These are phyloP conservation scores for Curvularia verruculosa DNA, from an alignment of 2,329 filamentous ascomycete species.

Conservation along the genomic window DNA sequence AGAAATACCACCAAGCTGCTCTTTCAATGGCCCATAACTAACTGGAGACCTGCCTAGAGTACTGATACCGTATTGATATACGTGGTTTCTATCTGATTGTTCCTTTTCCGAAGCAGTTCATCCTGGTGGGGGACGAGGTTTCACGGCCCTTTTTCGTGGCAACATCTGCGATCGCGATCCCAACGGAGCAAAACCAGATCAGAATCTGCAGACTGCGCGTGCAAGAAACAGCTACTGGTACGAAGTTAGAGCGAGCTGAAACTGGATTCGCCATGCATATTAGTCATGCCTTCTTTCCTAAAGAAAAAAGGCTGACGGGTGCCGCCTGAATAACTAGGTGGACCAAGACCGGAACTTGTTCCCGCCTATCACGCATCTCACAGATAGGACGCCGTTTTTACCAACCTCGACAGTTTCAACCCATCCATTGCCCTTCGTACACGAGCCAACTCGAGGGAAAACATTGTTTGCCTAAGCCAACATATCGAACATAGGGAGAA, in stretches of 20 bases:
- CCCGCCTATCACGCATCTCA: slow-evolving; percentile 5
- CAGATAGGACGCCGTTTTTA: neutral
- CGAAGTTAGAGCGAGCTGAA: neutral
- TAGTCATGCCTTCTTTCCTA: neutral
- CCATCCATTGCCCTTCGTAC: neutral
- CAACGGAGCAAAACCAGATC: slow-evolving; percentile 4
- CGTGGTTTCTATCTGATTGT: neutral
- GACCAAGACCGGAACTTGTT: neutral
- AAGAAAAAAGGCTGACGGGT: neutral
- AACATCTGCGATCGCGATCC: slow-evolving; percentile 10
- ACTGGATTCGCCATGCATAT: neutral
- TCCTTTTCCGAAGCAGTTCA: neutral
- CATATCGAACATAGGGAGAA: neutral
- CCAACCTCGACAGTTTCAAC: neutral
- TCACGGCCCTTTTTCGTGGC: neutral
- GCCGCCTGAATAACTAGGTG: neutral
- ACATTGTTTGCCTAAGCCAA: neutral
- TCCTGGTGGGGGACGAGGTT: neutral
- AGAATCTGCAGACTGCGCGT: slow-evolving; percentile 4
- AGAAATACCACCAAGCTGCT: neutral
- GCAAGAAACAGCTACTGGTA: neutral
- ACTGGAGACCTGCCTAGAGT: neutral
- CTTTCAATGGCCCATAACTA: neutral
- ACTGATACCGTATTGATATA: neutral
- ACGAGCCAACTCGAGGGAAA: neutral